Percentiles rank a stretch among this genome's conserved stretches.
Evolutionary conservation across 2,329 filamentous ascomycete species (phyloP).

Genomic region (Trichoderma sp.): DNA sequence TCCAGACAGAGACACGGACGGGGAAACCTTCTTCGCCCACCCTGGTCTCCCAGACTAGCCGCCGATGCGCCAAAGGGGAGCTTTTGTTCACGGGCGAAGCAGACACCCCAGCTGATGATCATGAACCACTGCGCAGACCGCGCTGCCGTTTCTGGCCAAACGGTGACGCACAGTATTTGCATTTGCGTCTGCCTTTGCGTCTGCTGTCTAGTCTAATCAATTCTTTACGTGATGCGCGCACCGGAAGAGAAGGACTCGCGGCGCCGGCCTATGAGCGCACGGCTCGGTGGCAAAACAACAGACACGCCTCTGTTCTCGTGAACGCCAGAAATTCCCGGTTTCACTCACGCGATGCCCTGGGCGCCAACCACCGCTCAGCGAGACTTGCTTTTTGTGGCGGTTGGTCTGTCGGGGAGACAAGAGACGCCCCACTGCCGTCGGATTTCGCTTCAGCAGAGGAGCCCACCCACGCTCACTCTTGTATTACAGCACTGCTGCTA

Average conservation of each 20-base stretch:
- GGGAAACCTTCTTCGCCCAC: slow-evolving; percentile 12
- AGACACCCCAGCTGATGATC: slow-evolving; percentile 16
- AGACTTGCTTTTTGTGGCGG: slow-evolving; percentile 5
- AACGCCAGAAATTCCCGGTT: neutral
- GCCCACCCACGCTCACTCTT: slow-evolving; percentile 11
- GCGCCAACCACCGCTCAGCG: slow-evolving; percentile 10
- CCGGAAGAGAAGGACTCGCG: neutral
- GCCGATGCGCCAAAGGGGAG: slow-evolving; percentile 19
- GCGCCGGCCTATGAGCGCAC: neutral
- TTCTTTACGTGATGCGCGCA: neutral
- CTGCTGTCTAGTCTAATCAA: neutral
- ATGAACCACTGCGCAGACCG: slow-evolving; percentile 1
- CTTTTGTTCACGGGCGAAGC: neutral
- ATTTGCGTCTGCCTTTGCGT: too few species aligned
- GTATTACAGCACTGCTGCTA: neutral
- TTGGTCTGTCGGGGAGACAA: slow-evolving; percentile 10
- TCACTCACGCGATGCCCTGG: slow-evolving; percentile 1
- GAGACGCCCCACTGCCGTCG: slow-evolving; percentile 28
- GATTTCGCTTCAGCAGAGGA: slow-evolving; percentile 19
- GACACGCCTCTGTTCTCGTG: neutral
- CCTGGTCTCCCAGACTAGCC: slow-evolving; percentile 3
- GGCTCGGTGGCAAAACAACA: neutral
- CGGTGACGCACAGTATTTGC: neutral
- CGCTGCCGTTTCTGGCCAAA: neutral
- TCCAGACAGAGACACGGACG: neutral